Base-by-base conservation (phyloP, 495 filamentous ascomycete species). In the Sporormia fimetaria region DNA sequence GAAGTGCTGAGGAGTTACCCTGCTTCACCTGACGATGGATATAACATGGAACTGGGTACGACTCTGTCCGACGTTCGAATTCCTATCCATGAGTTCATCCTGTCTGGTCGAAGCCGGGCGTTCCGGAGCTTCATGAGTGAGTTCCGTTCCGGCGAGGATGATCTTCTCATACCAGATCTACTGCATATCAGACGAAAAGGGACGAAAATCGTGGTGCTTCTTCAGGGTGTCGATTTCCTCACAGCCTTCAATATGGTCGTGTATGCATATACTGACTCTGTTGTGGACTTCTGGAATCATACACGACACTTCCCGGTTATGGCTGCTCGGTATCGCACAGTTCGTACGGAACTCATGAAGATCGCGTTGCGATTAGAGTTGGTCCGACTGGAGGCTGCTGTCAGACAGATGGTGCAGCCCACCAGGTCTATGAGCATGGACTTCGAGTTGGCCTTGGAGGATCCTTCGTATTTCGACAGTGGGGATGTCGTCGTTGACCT, bases 281-380 rank as follows among this genome's bases (percentile, higher is more conserved):
- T 88, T 18, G 65, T 94, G 25, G 86, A 90, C 42, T 76, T 84
- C 11, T 98, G 90, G 90, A 79, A 87, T 33, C 59, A 69, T 40
- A 76, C 75, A 9, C 74, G 73, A 30, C 69, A 71, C 32, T 69
- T 66, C 16, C 70, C 75, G 18, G 67, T 71, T 25, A 68, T 78
- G 59, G 75, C 76, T 6, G 70, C 60, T 42, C 66, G 80, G 33
- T 87, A 80, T 58, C 81, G 84, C 18, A 80, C 86, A 50, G 66
- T 87, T 10, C 78, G 87, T 11, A 69, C 63, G 4, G 87, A 95
- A 51, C 68, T 94, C 20, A 92, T 94, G 83, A 82, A 72, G 41
- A 49, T 83, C 24, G 81, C 79, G 15, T 71, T 70, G 1, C 65
- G 71, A 30, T 66, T 95, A 12, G 74, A 76, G 3, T 65, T 94